Evolutionary conservation across 495 filamentous ascomycete species (phyloP).

Genomic region (Talaromyces proteolyticus): DNA sequence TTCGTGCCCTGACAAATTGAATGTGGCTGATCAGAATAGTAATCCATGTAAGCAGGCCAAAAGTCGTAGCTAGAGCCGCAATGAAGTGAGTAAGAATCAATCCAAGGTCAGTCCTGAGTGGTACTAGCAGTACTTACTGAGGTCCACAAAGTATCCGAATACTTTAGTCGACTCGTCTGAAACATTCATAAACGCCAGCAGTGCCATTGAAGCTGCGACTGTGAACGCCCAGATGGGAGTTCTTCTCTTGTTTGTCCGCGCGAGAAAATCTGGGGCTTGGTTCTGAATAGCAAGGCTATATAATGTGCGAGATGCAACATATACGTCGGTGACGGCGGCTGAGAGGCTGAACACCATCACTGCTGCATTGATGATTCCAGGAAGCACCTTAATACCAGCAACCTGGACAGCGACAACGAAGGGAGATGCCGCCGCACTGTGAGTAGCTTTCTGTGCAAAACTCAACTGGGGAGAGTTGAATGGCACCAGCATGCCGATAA

Average conservation of each 20-base stretch:
- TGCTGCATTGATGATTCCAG: conserved; percentile 53
- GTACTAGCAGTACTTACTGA: conserved; percentile 10
- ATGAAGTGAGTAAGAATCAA: conserved; percentile 11
- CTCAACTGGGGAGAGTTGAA: conserved; percentile 42
- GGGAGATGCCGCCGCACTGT: conserved; percentile 42
- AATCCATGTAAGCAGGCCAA: conserved; percentile 63
- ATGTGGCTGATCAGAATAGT: conserved; percentile 77
- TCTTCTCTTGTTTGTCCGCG: conserved; percentile 64
- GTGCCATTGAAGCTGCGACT: conserved; percentile 53
- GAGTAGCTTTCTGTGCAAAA: conserved; percentile 31
- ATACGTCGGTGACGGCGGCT: conserved; percentile 61
- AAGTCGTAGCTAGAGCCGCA: conserved; percentile 57
- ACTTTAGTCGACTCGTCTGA: conserved; percentile 59
- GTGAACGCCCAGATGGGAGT: conserved; percentile 68
- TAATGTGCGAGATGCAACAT: conserved; percentile 55
- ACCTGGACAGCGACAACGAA: conserved; percentile 54
- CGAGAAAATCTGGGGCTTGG: conserved; percentile 68
- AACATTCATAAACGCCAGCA: conserved; percentile 77
- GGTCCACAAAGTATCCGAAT: conserved; percentile 81
- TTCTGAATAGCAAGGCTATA: conserved; percentile 73
- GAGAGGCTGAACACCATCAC: conserved; percentile 73
- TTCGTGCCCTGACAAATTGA: conserved; percentile 64
- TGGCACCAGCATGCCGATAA: conserved; percentile 49
- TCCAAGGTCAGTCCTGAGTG: neutral
- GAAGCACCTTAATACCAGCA: conserved; percentile 43